Conservation (phyloP, 768 basidiomycete species). For the Myochromella boudieri region DNA sequence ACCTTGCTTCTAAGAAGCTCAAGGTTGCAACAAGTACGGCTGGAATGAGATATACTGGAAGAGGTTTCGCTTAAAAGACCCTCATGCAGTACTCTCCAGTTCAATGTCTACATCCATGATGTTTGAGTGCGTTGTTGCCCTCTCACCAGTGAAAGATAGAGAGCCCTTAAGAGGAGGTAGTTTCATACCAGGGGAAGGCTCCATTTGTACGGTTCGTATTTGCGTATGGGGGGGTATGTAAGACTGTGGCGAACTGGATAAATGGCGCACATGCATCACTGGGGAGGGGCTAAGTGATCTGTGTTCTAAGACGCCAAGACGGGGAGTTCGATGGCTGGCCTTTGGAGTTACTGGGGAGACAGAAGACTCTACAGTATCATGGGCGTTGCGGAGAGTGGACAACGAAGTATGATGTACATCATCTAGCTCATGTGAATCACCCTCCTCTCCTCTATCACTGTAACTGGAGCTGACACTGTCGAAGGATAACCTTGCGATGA, state of each 20-base stretch:
- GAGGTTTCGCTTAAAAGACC: too few species aligned
- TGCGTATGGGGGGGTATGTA: slow-evolving; percentile 29
- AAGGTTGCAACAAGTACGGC: too few species aligned
- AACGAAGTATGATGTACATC: slow-evolving; percentile 30
- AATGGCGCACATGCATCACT: slow-evolving; percentile 27
- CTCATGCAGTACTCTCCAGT: slow-evolving; percentile 11
- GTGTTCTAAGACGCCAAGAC: background rate
- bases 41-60: too few species aligned
- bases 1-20: too few species aligned
- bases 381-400: background rate
- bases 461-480: slow-evolving; percentile 48
- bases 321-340: slow-evolving; percentile 6
- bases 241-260: slow-evolving; percentile 33
- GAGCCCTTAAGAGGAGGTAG: slow-evolving; percentile 30
- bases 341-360: slow-evolving; percentile 16
- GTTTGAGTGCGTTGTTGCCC: background rate
- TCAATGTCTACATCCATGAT: slow-evolving; percentile 11
- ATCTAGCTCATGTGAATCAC: slow-evolving; percentile 41
- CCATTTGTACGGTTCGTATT: slow-evolving; percentile 50
- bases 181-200: slow-evolving; percentile 55
- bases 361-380: background rate
- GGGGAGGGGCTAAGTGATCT: background rate
- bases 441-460: slow-evolving; percentile 36
- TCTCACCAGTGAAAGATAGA: slow-evolving; percentile 1
- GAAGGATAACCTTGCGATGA: slow-evolving; percentile 54